Base-by-base conservation (phyloP, 73 alveolate genomes). In the Tetrahymena elliotti region DNA sequence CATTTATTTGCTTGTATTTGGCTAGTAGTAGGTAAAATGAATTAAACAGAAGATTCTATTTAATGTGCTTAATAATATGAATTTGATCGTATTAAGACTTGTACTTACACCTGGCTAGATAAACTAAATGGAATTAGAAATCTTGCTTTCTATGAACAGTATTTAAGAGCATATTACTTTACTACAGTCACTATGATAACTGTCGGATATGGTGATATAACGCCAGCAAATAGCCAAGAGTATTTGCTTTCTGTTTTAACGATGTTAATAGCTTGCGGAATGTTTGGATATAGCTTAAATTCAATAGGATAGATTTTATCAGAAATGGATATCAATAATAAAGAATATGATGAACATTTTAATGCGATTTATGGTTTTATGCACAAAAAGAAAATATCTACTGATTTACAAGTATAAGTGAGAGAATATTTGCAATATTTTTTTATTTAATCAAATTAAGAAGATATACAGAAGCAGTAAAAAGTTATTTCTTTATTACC, bases 201-300 rank as follows among this genome's bases (percentile, higher is more conserved):
- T 93, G 98, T 97, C 22, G 99, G 99, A 35, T 97, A 97, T 36
- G 99, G 99, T 0, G 99, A 97, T 40, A 97, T 97, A 33, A 36
- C 95, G 8, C 98, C 98, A 35, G 38, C 35, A 36, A 97, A 95
- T 38, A 84, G 94, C 52, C 33, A 92, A 94, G 99, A 97, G 84
- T 95, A 92, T 40, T 27, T 97, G 2, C 95, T 95, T 54, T 94
- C 96, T 15, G 93, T 95, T 33, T 52, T 95, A 33, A 93, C 94
- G 10, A 96, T 96, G 98, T 41, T 96, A 33, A 36, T 96, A 16
- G 94, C 98, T 20, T 92, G 97, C 54, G 98, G 97, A 34, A 96
- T 96, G 35, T 96, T 95, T 93, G 97, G 97, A 34, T 95, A 39
- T 82, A 92, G 94, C 8, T 83, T 96, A 92, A 97, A 97, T 38